These are phyloP conservation scores for Annulohypoxylon stygium DNA, from an alignment of 495 filamentous ascomycete species.

Conservation along the genomic window DNA sequence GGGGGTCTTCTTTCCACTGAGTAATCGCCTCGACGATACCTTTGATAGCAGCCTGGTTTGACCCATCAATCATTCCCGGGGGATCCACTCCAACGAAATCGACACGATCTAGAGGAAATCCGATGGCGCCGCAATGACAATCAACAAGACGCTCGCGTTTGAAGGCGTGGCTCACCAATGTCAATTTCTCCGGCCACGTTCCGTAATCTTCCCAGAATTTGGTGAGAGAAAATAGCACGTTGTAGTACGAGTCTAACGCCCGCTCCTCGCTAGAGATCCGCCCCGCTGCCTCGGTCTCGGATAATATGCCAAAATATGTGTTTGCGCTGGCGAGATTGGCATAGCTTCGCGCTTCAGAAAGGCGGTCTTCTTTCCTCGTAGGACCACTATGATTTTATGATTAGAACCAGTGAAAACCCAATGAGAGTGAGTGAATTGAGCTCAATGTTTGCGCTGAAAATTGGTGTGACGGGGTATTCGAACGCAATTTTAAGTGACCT, in stretches of 20 bases:
- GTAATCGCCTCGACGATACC: conserved; percentile 57
- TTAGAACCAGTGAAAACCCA: not conserved
- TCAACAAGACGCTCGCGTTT: conserved; percentile 76
- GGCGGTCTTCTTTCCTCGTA: conserved; percentile 67
- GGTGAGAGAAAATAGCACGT: conserved; percentile 77
- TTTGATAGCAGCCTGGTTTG: conserved; percentile 53
- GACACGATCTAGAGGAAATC: conserved; percentile 62
- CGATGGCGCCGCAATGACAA: conserved; percentile 76
- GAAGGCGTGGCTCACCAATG: conserved; percentile 81
- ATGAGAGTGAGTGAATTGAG: not conserved
- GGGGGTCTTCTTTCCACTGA: conserved; percentile 65
- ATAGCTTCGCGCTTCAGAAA: conserved; percentile 79
- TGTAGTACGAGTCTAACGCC: conserved; percentile 85
- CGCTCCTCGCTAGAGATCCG: conserved; percentile 63
- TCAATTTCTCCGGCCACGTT: conserved; percentile 67
- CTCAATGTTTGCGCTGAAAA: not conserved
- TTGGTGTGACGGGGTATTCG: not conserved
- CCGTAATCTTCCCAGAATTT: conserved; percentile 65
- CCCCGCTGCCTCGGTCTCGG: conserved; percentile 18
- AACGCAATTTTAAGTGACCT: too few relatives aligned
- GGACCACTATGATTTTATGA: conserved; percentile 63
- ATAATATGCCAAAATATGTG: conserved; percentile 52
- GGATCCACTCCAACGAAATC: conserved; percentile 78
- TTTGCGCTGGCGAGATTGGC: conserved; percentile 62
- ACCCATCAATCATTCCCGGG: conserved; percentile 58